Evolutionary conservation across 2,329 filamentous ascomycete species (phyloP), one percentile per base, ranked within the genome.

Genomic region (Cladosporium oxysporum): DNA sequence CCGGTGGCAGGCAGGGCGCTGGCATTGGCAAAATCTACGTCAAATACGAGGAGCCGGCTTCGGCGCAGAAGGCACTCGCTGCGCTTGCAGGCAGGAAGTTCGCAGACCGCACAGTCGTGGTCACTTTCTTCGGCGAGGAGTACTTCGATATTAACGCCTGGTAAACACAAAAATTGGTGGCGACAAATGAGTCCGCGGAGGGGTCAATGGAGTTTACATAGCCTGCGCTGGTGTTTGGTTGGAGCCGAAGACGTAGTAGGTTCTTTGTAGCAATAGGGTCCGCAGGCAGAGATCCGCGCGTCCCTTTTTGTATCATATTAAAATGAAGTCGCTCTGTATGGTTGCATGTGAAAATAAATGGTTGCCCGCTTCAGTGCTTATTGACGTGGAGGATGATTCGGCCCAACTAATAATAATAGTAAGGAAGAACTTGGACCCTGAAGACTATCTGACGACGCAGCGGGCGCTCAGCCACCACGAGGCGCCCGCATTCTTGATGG

Each of bases 11-110:
- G 72, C 90, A 95, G 76, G 91, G 90, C 26, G 87, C 92, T 33
- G 95, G 95, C 57, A 93, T 99, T 26, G 95, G 95, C 76, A 99
- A 98, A 84, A 98, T 99, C 71, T 99, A 90, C 77, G 90, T 99
- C 82, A 98, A 97, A 78, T 99, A 92, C 75, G 91, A 95, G 70
- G 87, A 84, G 3, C 82, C 86, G 2, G 92, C 93, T 60, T 88
- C 89, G 10, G 91, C 94, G 23, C 90, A 91, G 69, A 93, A 91
- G 74, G 96, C 95, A 8, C 83, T 99, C 65, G 89, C 90, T 73
- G 90, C 92, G n/a, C 83, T 99, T 72, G 95, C 96, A 33, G 95
- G 95, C 57, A 87, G 96, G 70, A 97, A 98, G 78, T 99, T 99
- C 77, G 91, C 93, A 0, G 92, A 98, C 80, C 88, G 96, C 72